Base-by-base conservation (phyloP, 1,284 basidiomycete genomes). In the Leccinum pallidistipes region DNA sequence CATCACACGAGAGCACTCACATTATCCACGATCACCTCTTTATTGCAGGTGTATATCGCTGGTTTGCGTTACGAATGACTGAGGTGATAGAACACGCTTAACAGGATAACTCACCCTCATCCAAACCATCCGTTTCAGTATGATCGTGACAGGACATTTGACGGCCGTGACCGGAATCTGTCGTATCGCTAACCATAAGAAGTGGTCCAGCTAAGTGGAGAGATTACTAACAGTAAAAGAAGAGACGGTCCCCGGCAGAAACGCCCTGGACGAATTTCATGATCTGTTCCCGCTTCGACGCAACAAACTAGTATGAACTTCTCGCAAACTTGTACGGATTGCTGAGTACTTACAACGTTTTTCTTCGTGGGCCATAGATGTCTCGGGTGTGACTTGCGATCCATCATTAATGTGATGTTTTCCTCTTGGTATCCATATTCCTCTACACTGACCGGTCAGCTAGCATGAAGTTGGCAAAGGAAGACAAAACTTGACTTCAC, bases 111-210 rank as follows among this genome's bases (percentile, higher is more conserved):
- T 21, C 57, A 79, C 79, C 76, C 65, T 81, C 80, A 29, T 81
- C 78, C 56, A 71, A 64, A 11, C 72, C 72, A 59, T 79, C 78
- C 10, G 68, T 60, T 60, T 78, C 77, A n/a, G 59, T 71, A 45
- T 69, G 64, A 49, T 72, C 68, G 10, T 58, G 38, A 40, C 76
- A 78, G 8, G 65, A 50, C 5, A 68, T 64, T 12, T 77, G 78
- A 43, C 64, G 60, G 1, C 76, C 72, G 50, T 80, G 78, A 5
- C 78, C 78, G 1, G 77, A 72, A 43, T 74, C 77, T 78, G 53
- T 54, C 45, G 11, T 49, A 32, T n/a, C 1, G 7, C 10, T 27
- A 1, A 16, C 56, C 16, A 14, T 68, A 29, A 67, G 29, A 1
- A 6, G 29, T 12, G 18, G 24, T 3, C 36, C 31, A 2, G 8